Percentiles rank a stretch among this genome's conserved stretches.
These are phyloP conservation scores for Brassica incana DNA, from an alignment of 345 rosid species.

Conservation along the genomic window DNA sequence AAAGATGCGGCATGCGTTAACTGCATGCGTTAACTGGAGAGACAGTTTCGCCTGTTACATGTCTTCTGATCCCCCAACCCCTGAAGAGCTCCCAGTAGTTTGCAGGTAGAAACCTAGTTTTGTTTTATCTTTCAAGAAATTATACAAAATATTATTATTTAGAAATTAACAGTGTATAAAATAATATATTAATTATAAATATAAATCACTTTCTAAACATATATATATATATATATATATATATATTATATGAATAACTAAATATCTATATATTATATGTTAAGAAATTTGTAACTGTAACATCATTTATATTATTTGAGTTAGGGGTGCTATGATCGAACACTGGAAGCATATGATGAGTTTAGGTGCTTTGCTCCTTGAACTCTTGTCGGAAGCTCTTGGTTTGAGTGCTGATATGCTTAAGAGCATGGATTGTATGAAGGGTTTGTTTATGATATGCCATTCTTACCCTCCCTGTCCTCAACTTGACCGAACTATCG, in stretches of 20 bases:
- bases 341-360: slow-evolving; percentile 39
- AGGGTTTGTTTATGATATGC: slow-evolving; percentile 29
- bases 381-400: slow-evolving; percentile 49
- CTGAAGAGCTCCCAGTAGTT: too few species aligned
- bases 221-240: too few species aligned
- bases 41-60: slow-evolving; percentile 39
- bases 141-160: too few species aligned
- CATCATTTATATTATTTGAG: background rate
- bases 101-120: too few species aligned
- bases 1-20: slow-evolving; percentile 44
- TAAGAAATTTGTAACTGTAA: background rate
- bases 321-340: slow-evolving; percentile 42
- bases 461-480: slow-evolving; percentile 55
- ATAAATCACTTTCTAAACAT: too few species aligned
- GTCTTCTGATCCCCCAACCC: too few species aligned
- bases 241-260: too few species aligned
- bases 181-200: too few species aligned
- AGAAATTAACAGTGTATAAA: too few species aligned
- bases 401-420: slow-evolving; percentile 39
- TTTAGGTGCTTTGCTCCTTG: slow-evolving; percentile 38
- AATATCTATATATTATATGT: too few species aligned
- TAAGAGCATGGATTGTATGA: slow-evolving; percentile 34
- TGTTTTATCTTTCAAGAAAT: too few species aligned
- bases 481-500: slow-evolving; percentile 46
- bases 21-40: slow-evolving; percentile 47